These are phyloP conservation scores for Claviceps humidiphila DNA, from an alignment of 2,329 filamentous ascomycete genomes.

Conservation along the genomic window DNA sequence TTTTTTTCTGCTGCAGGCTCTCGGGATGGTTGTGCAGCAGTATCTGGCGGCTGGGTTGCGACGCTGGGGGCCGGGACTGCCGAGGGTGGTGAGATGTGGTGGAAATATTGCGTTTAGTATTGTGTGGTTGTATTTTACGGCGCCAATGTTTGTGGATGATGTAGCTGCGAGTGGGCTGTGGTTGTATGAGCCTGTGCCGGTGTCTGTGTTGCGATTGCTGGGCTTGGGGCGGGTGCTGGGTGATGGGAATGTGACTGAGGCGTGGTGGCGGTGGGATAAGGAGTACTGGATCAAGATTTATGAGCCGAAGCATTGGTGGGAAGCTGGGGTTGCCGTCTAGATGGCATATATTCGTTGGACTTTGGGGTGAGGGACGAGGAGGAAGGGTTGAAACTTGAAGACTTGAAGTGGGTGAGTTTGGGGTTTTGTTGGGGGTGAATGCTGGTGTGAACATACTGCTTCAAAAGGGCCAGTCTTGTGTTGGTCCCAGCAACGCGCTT, in stretches of 20 bases:
- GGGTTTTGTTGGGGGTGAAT: too few species aligned
- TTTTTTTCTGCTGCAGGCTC: conserved; percentile 62
- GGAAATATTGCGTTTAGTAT: conserved; percentile 51
- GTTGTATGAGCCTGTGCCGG: conserved; percentile 69
- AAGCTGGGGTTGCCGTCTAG: conserved; percentile 23
- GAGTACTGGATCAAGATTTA: conserved; percentile 42
- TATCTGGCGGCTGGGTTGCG: conserved; percentile 21
- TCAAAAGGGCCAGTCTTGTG: too few species aligned
- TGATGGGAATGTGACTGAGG: conserved; percentile 28
- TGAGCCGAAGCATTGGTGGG: conserved; percentile 49
- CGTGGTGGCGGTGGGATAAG: conserved; percentile 54
- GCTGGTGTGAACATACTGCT: too few species aligned
- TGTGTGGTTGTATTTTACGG: conserved; percentile 56
- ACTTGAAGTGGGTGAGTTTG: too few species aligned
- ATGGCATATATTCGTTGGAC: background rate
- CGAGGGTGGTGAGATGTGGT: conserved; percentile 31
- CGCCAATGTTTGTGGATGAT: conserved; percentile 58
- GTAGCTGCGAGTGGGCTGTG: conserved; percentile 62
- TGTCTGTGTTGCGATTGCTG: conserved; percentile 55
- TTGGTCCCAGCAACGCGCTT: too few species aligned
- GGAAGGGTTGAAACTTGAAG: too few species aligned
- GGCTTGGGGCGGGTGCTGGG: conserved; percentile 41
- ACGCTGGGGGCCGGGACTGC: conserved; percentile 22
- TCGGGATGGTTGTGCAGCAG: conserved; percentile 51
- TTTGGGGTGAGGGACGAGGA: too few species aligned